phyloP scores from a whole-genome alignment of 208 protist species.

The Leishmania major region DNA sequence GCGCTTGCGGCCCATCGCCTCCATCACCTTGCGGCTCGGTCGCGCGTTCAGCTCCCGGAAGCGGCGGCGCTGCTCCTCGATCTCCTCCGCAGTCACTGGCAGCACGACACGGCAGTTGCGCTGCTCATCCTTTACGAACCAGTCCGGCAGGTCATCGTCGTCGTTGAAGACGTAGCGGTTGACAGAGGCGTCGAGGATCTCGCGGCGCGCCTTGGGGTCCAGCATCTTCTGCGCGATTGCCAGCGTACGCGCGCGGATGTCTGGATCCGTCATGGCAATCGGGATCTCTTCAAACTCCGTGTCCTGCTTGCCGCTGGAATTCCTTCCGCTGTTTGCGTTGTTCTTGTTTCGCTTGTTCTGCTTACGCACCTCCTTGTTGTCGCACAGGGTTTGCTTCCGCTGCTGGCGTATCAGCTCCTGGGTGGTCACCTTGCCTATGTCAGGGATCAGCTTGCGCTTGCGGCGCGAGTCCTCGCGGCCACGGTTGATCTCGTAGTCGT shows the following conservation, averaged over 20 bases:
- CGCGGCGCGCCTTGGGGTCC: conserved; percentile 76
- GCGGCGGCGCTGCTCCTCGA: conserved; percentile 91
- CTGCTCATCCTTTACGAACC: conserved; percentile 94
- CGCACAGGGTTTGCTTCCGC: conserved; percentile 75
- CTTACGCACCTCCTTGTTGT: conserved; percentile 78
- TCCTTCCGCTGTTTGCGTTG: conserved; percentile 45
- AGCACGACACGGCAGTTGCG: conserved; percentile 84
- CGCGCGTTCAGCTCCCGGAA: conserved; percentile 95
- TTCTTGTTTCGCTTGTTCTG: conserved; percentile 71
- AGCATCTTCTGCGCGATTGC: conserved; percentile 91
- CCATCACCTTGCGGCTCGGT: conserved; percentile 97
- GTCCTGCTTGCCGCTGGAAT: conserved; percentile 54
- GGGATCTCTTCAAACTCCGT: conserved; percentile 89
- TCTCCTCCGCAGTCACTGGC: conserved; percentile 88
- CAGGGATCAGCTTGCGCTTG: conserved; percentile 70
- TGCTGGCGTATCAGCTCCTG: conserved; percentile 87
- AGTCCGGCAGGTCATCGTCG: conserved; percentile 90
- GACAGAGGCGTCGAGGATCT: conserved; percentile 88
- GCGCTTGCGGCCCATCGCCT: conserved; percentile 97
- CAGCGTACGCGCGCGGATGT: conserved; percentile 82
- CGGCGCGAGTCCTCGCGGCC: conserved; percentile 78
- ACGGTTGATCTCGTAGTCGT: conserved; percentile 57
- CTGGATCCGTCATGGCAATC: conserved; percentile 84
- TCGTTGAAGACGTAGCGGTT: conserved; percentile 91
- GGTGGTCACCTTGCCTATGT: conserved; percentile 74